These are phyloP conservation scores for Fusarium verticillioides DNA, from an alignment of 2,329 filamentous ascomycete species.

Conservation along the genomic window DNA sequence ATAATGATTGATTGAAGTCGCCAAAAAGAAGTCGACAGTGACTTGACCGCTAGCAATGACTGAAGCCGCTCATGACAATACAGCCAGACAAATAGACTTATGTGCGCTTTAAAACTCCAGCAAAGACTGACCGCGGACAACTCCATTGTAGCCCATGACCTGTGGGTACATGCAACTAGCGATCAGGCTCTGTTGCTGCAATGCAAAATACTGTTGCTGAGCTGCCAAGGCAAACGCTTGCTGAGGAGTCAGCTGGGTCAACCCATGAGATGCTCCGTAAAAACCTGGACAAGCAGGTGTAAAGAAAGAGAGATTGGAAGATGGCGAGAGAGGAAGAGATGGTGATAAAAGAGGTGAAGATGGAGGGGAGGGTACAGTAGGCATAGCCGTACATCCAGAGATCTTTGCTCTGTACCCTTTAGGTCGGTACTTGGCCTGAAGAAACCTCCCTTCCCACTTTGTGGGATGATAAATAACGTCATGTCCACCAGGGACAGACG, in stretches of 20 bases:
- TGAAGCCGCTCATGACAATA: background rate
- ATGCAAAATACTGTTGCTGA: background rate
- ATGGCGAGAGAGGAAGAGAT: background rate
- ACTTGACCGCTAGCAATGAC: background rate
- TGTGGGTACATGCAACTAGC: background rate
- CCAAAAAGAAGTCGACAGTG: background rate
- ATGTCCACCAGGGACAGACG: background rate
- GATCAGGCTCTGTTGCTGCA: background rate
- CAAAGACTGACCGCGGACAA: background rate
- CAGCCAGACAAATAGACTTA: background rate
- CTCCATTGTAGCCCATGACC: background rate
- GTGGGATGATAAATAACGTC: constrained; percentile 16
- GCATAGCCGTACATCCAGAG: background rate
- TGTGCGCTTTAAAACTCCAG: background rate
- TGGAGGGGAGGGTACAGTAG: background rate
- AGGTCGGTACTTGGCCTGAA: background rate
- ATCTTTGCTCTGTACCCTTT: background rate
- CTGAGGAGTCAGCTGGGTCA: background rate
- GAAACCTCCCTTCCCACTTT: background rate
- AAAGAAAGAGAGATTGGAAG: background rate
- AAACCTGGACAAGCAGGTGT: background rate
- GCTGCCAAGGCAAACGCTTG: background rate
- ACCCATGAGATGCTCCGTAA: background rate
- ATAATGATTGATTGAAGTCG: background rate
- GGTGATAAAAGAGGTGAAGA: background rate